Evolutionary conservation across 2,329 filamentous ascomycete species (phyloP), one percentile per base, ranked within the genome.

Genomic region (Colletotrichum abscissum): DNA sequence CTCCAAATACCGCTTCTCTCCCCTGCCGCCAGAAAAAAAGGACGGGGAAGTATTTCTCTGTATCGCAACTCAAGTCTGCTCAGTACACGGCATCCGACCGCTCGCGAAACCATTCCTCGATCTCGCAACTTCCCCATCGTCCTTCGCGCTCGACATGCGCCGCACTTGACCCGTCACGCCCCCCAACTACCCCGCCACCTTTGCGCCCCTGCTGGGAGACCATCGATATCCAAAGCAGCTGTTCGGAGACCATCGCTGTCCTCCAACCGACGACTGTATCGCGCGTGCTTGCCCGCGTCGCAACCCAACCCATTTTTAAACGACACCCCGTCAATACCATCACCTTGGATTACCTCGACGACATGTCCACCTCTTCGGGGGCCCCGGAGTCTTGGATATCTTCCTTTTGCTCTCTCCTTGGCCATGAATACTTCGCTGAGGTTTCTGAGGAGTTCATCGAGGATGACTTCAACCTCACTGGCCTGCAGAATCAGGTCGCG

Each of bases 401-500:
- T 76, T 97, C 95, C 72, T 99, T 98, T 84, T 99, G 97, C 87
- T 95, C 94, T 52, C 88, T 98, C 58, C 90, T 98, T 74, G 97
- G 97, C 75, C 97, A 99, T 82, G 97, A 99, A 84, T 99, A 98
- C 86, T 99, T 99, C 84, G 97, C 97, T 75, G 97, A 99, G 86
- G 96, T 99, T 63, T 97, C 95, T 58, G 97, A 99, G 85, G 97
- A 99, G 80, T 99, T 99, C 79, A 98, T 99, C 81, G 97, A 99
- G 84, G 97, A 99, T 91, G 97, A 99, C 84, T 99, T 99, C 88
- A 99, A 99, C 84, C 88, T 99, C 76, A 99, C 97, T 1, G 97
- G 97, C 63, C 88, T 99, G 79, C 95, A 98, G 84, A 94, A 92
- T 73, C 96, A 98, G 85, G 97, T 99, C 65, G 93, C 95, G 76